Evolutionary conservation across 1,284 basidiomycete species (phyloP), one percentile per base, ranked within the genome.

Genomic region (Microbotryomycetes sp.): DNA sequence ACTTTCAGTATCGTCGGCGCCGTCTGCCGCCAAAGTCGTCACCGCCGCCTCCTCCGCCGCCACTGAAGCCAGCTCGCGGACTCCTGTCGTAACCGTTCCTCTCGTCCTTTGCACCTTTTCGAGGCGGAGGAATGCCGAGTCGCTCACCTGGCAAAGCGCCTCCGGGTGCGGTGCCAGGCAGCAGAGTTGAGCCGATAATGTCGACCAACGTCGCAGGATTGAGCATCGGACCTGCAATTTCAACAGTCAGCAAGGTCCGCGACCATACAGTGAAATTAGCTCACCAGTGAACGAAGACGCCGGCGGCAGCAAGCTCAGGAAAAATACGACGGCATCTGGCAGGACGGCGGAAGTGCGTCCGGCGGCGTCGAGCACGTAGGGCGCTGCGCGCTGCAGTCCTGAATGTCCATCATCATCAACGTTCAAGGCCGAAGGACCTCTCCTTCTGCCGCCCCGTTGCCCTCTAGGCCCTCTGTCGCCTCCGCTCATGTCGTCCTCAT

Each of bases 241-340:
- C 18, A 41, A 11, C 35, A 41, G 35, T 41, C 35, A 41, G 11
- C 35, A 41, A 9, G 9, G 35, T 41, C 18, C 11, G 9, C 35
- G n/a, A 41, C 35, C 18, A 49, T n/a, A 45, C 30, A 30, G 31
- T n/a, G n/a, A n/a, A n/a, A n/a, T n/a, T n/a, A 11, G 81, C 85
- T 67, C 62, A 91, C 90, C 92, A 76, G 93, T 89, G 73, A 93
- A 96, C 15, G 82, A 76, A 26, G 76, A 67, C 11, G 87, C 78
- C 29, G 80, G 76, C 13, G 91, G 92, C 48, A 96, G 76, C 61
- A 85, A 82, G 28, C 85, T 84, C 48, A 94, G 78, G 74, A 96
- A 94, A 84, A 85, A 88, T 11, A 82, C 81, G 28, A 93, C 76
- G 9, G 87, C 81, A 48, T 80, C 79, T n/a, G 89, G 88, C 11